Conservation (phyloP, 1,139 yeast genomes). For the Debaryomyces nepalensis region DNA sequence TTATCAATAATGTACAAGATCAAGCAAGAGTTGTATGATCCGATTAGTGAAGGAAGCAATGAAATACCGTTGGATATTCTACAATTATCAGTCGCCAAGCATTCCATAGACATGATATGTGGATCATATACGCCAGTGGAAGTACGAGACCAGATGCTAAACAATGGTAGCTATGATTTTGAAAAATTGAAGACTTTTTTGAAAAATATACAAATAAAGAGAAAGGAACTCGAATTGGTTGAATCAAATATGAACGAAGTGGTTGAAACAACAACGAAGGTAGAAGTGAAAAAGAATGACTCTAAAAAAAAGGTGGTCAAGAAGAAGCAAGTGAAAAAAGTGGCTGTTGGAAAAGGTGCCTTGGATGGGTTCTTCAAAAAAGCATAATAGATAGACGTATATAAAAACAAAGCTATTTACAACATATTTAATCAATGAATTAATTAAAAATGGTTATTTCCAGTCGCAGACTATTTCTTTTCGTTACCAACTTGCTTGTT, state of each 20-base stretch:
- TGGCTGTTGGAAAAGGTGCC: slow-evolving; percentile 62
- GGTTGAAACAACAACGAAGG: slow-evolving; percentile 22
- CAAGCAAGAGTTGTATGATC: slow-evolving; percentile 28
- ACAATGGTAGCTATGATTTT: slow-evolving; percentile 29
- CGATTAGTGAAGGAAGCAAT: slow-evolving; percentile 18
- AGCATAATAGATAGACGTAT: slow-evolving; percentile 21
- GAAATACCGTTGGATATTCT: slow-evolving; percentile 36
- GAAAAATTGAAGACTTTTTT: slow-evolving; percentile 35
- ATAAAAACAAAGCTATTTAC: slow-evolving; percentile 12
- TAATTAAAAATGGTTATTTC: slow-evolving; percentile 9
- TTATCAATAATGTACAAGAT: slow-evolving; percentile 18
- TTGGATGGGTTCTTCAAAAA: slow-evolving; percentile 63
- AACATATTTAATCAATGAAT: slow-evolving; percentile 7
- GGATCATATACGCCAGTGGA: slow-evolving; percentile 29
- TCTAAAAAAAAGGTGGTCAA: slow-evolving; percentile 25
- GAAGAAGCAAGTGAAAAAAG: slow-evolving; percentile 36
- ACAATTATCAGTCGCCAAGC: slow-evolving; percentile 25
- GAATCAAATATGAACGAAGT: slow-evolving; percentile 36
- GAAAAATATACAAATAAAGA: slow-evolving; percentile 28
- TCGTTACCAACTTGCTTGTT: slow-evolving; percentile 22
- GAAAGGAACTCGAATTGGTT: slow-evolving; percentile 31
- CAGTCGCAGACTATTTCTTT: slow-evolving; percentile 11
- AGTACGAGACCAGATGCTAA: slow-evolving; percentile 23
- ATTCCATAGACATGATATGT: slow-evolving; percentile 37
- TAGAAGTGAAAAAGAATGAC: slow-evolving; percentile 24